These are phyloP conservation scores for Metschnikowia sp. DNA, from an alignment of 805 yeast genomes.

Conservation along the genomic window DNA sequence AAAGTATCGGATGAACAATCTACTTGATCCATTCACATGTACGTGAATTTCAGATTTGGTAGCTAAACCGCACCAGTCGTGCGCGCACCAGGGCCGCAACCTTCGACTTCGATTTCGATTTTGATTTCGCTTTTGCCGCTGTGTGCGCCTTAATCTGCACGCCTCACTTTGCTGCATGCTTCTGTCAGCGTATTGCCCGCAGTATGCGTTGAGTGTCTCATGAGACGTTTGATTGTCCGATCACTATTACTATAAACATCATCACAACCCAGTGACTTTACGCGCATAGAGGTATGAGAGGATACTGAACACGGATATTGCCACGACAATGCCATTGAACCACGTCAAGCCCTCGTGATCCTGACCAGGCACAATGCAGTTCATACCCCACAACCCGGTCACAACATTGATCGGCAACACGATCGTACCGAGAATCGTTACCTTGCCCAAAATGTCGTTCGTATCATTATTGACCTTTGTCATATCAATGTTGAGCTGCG, in stretches of 20 bases:
- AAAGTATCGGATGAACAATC: too few relatives aligned
- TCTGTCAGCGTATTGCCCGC: too few relatives aligned
- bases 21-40: too few relatives aligned
- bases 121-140: too few relatives aligned
- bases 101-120: too few relatives aligned
- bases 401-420: conserved; percentile 93
- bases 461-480: conserved; percentile 94
- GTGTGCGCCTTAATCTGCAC: too few relatives aligned
- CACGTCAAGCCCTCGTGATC: conserved; percentile 37
- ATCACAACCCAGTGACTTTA: conserved; percentile 31
- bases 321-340: conserved; percentile 38
- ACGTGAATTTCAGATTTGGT: too few relatives aligned
- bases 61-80: too few relatives aligned
- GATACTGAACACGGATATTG: conserved; percentile 32
- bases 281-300: conserved; percentile 40
- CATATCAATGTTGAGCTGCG: conserved; percentile 97
- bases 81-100: too few relatives aligned
- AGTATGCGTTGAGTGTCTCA: neutral
- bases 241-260: neutral
- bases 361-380: conserved; percentile 95
- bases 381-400: conserved; percentile 99
- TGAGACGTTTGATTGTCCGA: neutral
- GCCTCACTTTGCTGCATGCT: too few relatives aligned
- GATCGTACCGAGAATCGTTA: conserved; percentile 90
- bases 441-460: conserved; percentile 92